Evolutionary conservation across 148 eudicot genomes (phyloP), one percentile per base, ranked within the genome.

Genomic region (Persicaria tinctoria): DNA sequence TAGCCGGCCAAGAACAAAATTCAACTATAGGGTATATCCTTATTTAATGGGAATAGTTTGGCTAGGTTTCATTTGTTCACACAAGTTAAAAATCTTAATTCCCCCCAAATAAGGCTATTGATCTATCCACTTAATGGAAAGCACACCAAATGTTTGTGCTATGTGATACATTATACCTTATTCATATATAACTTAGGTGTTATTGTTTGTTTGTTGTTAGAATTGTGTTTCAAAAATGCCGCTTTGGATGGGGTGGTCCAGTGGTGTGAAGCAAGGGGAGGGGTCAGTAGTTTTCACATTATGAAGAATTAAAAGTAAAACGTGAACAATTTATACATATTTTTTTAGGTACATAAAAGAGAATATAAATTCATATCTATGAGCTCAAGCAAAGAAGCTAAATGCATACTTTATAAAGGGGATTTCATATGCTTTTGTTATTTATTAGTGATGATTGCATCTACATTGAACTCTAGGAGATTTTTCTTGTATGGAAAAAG

Each of bases 1-100:
- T 41, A 60, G 27, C 41, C 14, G 41, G 18, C 70, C 46, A 62
- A 38, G 16, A 45, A 62, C 45, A 11, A 62, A 62, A 27, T 62
- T 62, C 68, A 62, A 62, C 68, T 27, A 27, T 27, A 27, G 4
- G 68, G 46, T 27, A 27, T 62, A 63, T 63, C 4, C 68, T 32
- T 11, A 7, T 63, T 63, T 63, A 59, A 12, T 50, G 4, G 20
- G 64, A 59, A 20, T 66, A 66, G 14, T 41, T 41, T 66, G 70
- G 70, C 14, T 66, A 66, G 47, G 48, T 66, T 66, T 60, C 68
- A 23, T 60, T 18, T 60, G 68, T 27, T 20, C 68, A 60, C 68
- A 60, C 68, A 60, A 20, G 59, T 55, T 13, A 55, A 23, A 60
- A 10, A 8, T 27, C 44, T 60, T 4, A 20, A 17, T 57, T 57